Evolutionary conservation across 2,329 filamentous ascomycete genomes (phyloP).

Genomic region (Gnomoniopsis sp.): DNA sequence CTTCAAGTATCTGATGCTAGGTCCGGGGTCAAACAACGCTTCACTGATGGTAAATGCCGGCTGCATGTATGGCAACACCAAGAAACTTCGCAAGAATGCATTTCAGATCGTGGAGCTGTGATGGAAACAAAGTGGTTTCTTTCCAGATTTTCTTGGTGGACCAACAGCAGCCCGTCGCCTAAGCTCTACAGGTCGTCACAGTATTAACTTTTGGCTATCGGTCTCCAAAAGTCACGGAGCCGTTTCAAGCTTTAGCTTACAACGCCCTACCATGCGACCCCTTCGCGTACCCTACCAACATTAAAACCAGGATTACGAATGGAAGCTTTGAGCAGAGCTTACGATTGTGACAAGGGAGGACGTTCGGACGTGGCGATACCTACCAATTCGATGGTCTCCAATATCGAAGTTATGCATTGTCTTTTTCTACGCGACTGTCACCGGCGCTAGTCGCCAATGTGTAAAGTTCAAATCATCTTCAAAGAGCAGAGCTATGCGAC

Average conservation of each 20-base stretch:
- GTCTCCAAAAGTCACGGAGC: no score
- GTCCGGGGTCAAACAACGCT: constrained; percentile 46
- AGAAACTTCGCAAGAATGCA: constrained; percentile 38
- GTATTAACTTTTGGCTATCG: no score
- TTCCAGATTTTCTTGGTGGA: neutral
- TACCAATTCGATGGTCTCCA: no score
- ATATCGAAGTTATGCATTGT: neutral
- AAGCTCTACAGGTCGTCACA: neutral
- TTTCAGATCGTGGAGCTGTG: constrained; percentile 34
- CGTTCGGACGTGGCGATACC: no score
- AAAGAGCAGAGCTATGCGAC: neutral
- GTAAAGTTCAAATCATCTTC: neutral
- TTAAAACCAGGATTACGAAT: no score
- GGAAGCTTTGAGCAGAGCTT: no score
- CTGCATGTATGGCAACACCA: constrained; percentile 52
- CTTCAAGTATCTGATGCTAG: constrained; percentile 56
- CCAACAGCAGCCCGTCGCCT: neutral
- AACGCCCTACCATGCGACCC: no score
- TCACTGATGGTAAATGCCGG: constrained; percentile 55
- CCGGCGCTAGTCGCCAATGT: neutral
- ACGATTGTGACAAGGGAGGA: no score
- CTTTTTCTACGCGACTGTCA: no score
- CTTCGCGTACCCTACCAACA: no score
- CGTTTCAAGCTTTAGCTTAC: no score
- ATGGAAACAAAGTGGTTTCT: neutral